Percentiles rank a stretch among this genome's conserved stretches.
Evolutionary conservation across 495 filamentous ascomycete genomes (phyloP).

Genomic region (Pseudevernia furfuracea): DNA sequence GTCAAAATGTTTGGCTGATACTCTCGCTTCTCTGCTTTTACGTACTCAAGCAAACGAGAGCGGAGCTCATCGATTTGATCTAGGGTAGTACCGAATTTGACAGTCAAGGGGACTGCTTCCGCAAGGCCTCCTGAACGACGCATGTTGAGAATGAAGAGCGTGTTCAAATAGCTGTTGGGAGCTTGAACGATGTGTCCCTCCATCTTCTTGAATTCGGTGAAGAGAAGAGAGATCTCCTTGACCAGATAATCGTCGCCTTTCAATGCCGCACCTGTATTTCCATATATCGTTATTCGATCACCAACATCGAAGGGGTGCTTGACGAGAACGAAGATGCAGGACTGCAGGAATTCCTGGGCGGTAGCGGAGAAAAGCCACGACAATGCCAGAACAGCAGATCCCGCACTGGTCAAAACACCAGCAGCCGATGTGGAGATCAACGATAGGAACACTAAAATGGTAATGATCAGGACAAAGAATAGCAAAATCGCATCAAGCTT

Average conservation of each 20-base stretch:
- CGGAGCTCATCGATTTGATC: constrained; percentile 82
- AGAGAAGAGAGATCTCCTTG: constrained; percentile 88
- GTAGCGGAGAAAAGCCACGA: constrained; percentile 90
- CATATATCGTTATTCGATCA: constrained; percentile 85
- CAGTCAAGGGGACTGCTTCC: constrained; percentile 73
- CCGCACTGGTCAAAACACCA: constrained; percentile 74
- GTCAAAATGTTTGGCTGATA: constrained; percentile 87
- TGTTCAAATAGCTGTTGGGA: constrained; percentile 88
- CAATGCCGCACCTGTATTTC: constrained; percentile 70
- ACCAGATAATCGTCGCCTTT: constrained; percentile 92
- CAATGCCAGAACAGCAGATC: constrained; percentile 76
- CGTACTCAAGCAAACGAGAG: constrained; percentile 75
- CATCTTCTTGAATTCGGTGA: constrained; percentile 98
- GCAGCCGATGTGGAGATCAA: constrained; percentile 84
- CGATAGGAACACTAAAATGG: constrained; percentile 77
- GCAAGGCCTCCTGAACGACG: constrained; percentile 81
- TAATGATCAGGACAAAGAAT: constrained; percentile 72
- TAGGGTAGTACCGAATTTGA: constrained; percentile 84
- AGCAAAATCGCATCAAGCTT: constrained; percentile 84
- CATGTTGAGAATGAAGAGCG: constrained; percentile 90
- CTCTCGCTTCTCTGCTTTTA: constrained; percentile 79
- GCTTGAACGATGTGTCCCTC: constrained; percentile 93
- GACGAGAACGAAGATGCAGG: constrained; percentile 90
- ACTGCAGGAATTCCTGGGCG: constrained; percentile 88
- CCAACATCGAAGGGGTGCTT: constrained; percentile 98